Percentiles rank a stretch among this genome's conserved stretches.
These are phyloP conservation scores for Bolboschoenoplectus hybrid DNA, from an alignment of 202 grass and related monocot genomes.

Conservation along the genomic window DNA sequence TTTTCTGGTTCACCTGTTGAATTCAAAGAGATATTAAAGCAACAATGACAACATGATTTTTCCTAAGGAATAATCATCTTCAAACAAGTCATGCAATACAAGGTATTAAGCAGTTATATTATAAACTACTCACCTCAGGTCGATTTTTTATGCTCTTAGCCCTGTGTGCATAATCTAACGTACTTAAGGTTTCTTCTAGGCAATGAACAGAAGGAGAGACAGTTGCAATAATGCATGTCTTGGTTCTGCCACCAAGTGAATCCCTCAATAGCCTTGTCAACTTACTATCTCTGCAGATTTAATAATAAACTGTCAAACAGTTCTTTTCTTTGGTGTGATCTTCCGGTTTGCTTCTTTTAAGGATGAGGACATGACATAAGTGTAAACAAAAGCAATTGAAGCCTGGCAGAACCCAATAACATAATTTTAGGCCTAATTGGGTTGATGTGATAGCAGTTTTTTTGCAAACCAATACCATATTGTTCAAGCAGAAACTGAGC, in stretches of 20 bases:
- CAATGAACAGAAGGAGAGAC: slow-evolving; percentile 97
- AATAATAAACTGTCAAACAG: slow-evolving; percentile 14
- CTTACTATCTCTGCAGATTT: slow-evolving; percentile 84
- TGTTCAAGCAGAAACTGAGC: not conserved
- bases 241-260: slow-evolving; percentile 94
- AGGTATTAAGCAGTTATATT: slow-evolving; percentile 33
- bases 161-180: slow-evolving; percentile 91
- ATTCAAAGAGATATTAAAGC: not conserved
- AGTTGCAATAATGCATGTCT: slow-evolving; percentile 98
- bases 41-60: slow-evolving; percentile 8
- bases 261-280: slow-evolving; percentile 90
- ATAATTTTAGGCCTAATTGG: not conserved
- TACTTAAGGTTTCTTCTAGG: slow-evolving; percentile 96
- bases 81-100: slow-evolving; percentile 12
- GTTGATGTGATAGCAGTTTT: not conserved
- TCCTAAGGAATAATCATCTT: not conserved
- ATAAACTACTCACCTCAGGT: slow-evolving; percentile 66
- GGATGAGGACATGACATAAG: not conserved
- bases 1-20: slow-evolving; percentile 93
- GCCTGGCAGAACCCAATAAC: not conserved
- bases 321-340: not conserved
- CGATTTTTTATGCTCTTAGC: slow-evolving; percentile 98
- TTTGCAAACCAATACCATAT: not conserved
- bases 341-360: not conserved
- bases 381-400: slow-evolving; percentile 15